Percentiles rank a stretch among this genome's conserved stretches.
Evolutionary conservation across 768 basidiomycete genomes (phyloP).

Genomic region (Basidioascus undulatus): DNA sequence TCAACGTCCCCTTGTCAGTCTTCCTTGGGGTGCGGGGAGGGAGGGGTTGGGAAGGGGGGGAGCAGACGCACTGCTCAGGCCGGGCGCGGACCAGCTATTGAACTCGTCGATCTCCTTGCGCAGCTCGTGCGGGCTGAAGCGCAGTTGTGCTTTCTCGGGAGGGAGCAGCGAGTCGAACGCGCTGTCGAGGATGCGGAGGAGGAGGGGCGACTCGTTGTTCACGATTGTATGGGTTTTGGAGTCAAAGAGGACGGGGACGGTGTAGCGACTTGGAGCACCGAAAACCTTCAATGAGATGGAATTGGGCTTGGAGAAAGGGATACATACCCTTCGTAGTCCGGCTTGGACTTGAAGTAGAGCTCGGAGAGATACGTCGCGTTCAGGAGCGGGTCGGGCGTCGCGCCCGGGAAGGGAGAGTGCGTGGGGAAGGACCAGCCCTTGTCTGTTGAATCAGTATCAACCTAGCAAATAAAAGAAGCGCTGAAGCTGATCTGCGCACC

Average conservation of each 20-base stretch:
- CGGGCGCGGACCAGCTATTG: slow-evolving; percentile 55
- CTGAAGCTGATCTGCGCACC: too few relatives aligned
- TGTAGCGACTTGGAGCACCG: slow-evolving; percentile 38
- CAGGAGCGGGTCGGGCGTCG: slow-evolving; percentile 14
- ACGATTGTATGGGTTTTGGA: slow-evolving; percentile 54
- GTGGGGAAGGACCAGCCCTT: too few relatives aligned
- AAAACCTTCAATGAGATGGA: too few relatives aligned
- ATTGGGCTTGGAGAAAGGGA: too few relatives aligned
- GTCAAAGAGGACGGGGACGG: slow-evolving; percentile 82
- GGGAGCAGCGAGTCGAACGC: slow-evolving; percentile 38
- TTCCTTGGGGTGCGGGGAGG: too few relatives aligned
- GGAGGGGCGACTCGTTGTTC: slow-evolving; percentile 45
- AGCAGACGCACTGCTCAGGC: too few relatives aligned
- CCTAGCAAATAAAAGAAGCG: too few relatives aligned
- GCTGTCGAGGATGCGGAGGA: slow-evolving; percentile 75
- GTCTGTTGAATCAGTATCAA: too few relatives aligned
- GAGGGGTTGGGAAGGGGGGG: too few relatives aligned
- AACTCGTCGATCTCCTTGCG: slow-evolving; percentile 55
- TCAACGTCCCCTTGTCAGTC: too few relatives aligned
- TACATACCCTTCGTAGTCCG: slow-evolving; percentile 47
- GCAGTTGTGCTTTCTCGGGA: slow-evolving; percentile 30
- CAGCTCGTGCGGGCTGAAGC: slow-evolving; percentile 54
- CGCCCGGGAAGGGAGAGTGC: too few relatives aligned
- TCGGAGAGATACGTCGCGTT: slow-evolving; percentile 42
- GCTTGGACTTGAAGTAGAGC: slow-evolving; percentile 53